phyloP scores from a whole-genome alignment of 108 stramenopile species.

The Skeletonema menzelii region DNA sequence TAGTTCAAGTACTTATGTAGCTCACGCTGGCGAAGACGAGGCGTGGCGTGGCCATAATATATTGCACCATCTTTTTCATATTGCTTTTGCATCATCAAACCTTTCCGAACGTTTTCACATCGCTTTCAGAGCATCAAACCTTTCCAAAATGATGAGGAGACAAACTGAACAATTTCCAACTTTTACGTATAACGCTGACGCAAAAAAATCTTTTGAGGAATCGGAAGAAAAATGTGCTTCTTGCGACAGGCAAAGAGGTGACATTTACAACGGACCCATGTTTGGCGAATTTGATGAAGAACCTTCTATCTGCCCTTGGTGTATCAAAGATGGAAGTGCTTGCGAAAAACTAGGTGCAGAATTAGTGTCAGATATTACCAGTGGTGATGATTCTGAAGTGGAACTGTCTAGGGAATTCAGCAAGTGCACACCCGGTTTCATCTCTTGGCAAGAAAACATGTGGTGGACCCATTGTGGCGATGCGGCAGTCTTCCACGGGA shows the following conservation, averaged over 20 bases:
- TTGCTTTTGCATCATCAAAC: no score
- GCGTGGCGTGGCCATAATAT: no score
- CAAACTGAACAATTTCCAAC: not conserved
- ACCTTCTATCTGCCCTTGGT: not conserved
- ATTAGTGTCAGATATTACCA: not conserved
- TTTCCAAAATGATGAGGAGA: not conserved
- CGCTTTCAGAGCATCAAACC: not conserved
- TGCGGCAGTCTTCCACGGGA: not conserved
- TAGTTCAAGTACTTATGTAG: no score
- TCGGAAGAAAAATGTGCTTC: not conserved
- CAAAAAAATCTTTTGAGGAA: not conserved
- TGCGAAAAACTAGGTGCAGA: not conserved
- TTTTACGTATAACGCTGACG: not conserved
- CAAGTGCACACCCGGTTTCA: not conserved
- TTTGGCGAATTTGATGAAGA: not conserved
- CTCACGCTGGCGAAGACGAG: no score
- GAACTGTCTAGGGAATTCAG: not conserved
- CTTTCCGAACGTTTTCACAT: not conserved
- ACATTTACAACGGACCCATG: not conserved
- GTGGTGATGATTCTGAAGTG: not conserved
- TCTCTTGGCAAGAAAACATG: not conserved
- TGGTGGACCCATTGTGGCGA: constrained; percentile 4
- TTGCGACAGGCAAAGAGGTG: not conserved
- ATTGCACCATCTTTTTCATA: no score
- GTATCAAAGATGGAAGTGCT: not conserved